A percentile compares a stretch with the other conserved stretches of the same genome.
These are phyloP conservation scores for Globisporangium irregulare DNA, from an alignment of 352 stramenopile species.

Conservation along the genomic window DNA sequence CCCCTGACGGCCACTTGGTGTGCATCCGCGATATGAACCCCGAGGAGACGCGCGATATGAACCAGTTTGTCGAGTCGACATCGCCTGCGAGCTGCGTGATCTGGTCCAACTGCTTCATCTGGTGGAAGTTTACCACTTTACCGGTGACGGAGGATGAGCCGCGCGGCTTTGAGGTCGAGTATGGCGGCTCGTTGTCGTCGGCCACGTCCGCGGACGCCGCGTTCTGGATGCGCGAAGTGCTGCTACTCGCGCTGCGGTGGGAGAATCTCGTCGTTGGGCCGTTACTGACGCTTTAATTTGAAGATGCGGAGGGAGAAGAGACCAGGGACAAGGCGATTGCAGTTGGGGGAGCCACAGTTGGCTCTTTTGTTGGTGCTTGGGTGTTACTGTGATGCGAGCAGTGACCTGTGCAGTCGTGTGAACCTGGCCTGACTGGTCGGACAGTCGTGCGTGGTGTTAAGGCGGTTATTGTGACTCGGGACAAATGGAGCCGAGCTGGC, in stretches of 20 bases:
- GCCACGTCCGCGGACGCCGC: constrained; percentile 37
- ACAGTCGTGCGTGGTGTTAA: neutral
- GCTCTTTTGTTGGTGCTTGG: neutral
- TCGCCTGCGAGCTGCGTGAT: constrained; percentile 33
- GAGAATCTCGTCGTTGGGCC: constrained; percentile 53
- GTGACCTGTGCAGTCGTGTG: neutral
- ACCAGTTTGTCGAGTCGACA: constrained; percentile 18
- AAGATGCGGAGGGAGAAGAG: constrained; percentile 1
- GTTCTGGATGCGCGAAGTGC: constrained; percentile 61
- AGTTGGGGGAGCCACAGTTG: neutral
- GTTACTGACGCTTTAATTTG: constrained; percentile 37
- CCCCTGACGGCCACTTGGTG: constrained; percentile 55
- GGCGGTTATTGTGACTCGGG: neutral
- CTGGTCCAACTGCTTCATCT: constrained; percentile 65
- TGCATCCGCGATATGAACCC: constrained; percentile 68
- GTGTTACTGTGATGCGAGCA: neutral
- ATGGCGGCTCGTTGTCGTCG: constrained; percentile 44
- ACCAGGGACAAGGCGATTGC: constrained; percentile 13
- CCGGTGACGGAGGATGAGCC: constrained; percentile 24
- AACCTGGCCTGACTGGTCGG: neutral
- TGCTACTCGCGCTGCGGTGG: constrained; percentile 49
- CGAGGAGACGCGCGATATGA: constrained; percentile 31
- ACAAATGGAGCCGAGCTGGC: neutral
- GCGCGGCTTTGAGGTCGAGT: constrained; percentile 53
- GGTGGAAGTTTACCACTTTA: constrained; percentile 59